phyloP scores from a whole-genome alignment of 371 early-diverging fungal genomes.

The Mortierella sp. region DNA sequence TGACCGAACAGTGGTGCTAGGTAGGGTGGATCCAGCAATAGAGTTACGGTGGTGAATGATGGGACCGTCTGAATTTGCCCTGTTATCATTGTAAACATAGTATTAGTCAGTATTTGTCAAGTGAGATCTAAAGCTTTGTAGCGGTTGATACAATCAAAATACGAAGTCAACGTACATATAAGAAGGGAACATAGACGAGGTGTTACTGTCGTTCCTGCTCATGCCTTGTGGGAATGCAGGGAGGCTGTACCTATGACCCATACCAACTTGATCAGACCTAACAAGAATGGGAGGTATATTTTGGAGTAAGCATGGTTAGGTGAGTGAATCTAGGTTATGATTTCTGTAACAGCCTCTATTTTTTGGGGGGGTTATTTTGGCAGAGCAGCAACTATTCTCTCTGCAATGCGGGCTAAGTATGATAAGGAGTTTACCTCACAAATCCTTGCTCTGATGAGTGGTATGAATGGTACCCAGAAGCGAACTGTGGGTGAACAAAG shows the following conservation, averaged over 20 bases:
- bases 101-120: neutral
- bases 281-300: neutral
- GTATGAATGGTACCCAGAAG: conserved; percentile 11
- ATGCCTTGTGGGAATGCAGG: conserved; percentile 10
- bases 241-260: conserved; percentile 11
- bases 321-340: neutral
- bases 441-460: conserved; percentile 10
- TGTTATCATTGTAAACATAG: neutral
- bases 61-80: conserved; percentile 22
- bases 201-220: conserved; percentile 5
- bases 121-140: neutral
- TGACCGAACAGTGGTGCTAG: conserved; percentile 20
- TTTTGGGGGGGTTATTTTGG: neutral
- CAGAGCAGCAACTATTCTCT: neutral
- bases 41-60: conserved; percentile 52
- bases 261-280: conserved; percentile 3
- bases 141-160: neutral
- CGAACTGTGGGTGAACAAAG: conserved; percentile 1
- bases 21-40: conserved; percentile 43
- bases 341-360: no score
- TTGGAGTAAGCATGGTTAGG: neutral
- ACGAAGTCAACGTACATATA: conserved; percentile 9
- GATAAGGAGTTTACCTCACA: conserved; percentile 7
- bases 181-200: conserved; percentile 10
- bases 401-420: no score